phyloP scores from a whole-genome alignment of 1,284 basidiomycete species.

The Peniophora sp. region DNA sequence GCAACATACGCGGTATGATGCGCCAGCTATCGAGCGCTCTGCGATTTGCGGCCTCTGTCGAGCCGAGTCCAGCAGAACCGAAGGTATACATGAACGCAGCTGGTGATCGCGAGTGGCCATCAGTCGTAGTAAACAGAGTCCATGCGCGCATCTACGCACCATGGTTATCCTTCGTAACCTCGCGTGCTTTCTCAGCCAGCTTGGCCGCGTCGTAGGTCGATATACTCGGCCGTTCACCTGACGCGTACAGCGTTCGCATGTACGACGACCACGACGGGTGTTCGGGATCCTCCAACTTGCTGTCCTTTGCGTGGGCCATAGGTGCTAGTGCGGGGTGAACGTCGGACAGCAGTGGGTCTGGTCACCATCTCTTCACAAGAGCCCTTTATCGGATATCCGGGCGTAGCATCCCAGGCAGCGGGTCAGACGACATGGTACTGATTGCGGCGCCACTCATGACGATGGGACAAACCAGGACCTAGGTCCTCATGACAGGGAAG shows the following conservation, averaged over 20 bases:
- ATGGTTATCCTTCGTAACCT: conserved; percentile 6
- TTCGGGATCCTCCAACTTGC: no score
- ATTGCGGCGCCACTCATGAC: no score
- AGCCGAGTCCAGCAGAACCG: conserved; percentile 52
- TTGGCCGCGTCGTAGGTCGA: conserved; percentile 1
- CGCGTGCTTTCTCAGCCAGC: conserved; percentile 7
- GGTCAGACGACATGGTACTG: no score
- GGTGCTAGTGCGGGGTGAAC: no score
- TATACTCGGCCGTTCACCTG: neutral
- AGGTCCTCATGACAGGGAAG: no score
- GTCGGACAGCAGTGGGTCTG: no score
- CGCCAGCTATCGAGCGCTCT: conserved; percentile 50
- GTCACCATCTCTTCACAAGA: no score
- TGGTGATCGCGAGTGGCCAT: conserved; percentile 17
- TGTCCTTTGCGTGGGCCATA: no score
- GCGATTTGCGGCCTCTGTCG: conserved; percentile 50
- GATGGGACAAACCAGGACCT: no score
- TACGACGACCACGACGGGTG: conserved; percentile 5
- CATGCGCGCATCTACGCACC: conserved; percentile 1
- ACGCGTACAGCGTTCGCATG: neutral
- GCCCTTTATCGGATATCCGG: no score
- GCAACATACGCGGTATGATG: conserved; percentile 72
- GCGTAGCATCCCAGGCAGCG: no score
- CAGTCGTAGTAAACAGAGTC: neutral
- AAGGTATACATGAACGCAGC: conserved; percentile 57